Conservation (phyloP, 768 basidiomycete genomes). For the Stropharia rugosoannulata region DNA sequence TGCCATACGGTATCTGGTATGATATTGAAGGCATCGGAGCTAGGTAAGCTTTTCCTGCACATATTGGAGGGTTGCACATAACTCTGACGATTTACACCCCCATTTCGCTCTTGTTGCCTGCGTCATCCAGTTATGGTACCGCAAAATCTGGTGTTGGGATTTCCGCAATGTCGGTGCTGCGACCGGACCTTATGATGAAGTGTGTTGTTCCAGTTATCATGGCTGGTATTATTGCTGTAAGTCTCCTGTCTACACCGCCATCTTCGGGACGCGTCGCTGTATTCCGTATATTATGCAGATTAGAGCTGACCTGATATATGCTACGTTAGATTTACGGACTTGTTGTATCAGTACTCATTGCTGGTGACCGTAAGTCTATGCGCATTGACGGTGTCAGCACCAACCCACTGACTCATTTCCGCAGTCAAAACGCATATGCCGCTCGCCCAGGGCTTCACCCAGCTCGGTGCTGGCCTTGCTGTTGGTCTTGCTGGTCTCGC, state of each 20-base stretch:
- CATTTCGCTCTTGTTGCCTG: background rate
- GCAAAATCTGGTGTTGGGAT: slow-evolving; percentile 99
- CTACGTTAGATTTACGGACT: slow-evolving; percentile 85
- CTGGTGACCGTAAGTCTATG: slow-evolving; percentile 68
- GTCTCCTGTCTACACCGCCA: slow-evolving; percentile 30
- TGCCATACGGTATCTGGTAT: slow-evolving; percentile 1
- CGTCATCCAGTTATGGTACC: slow-evolving; percentile 81
- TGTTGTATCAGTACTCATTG: slow-evolving; percentile 98
- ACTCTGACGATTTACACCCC: slow-evolving; percentile 12
- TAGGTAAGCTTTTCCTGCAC: slow-evolving; percentile 50
- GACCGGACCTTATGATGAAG: slow-evolving; percentile 98
- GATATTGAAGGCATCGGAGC: slow-evolving; percentile 70
- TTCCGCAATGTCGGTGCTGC: slow-evolving; percentile 95
- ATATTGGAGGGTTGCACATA: slow-evolving; percentile 5
- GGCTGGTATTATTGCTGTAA: slow-evolving; percentile 99
- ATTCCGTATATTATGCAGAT: background rate
- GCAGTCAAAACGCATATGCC: slow-evolving; percentile 80
- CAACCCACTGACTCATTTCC: background rate
- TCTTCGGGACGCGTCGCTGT: background rate
- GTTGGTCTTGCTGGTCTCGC: slow-evolving; percentile 95
- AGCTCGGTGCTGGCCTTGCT: slow-evolving; percentile 86
- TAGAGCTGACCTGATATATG: slow-evolving; percentile 1
- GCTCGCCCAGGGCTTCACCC: slow-evolving; percentile 90
- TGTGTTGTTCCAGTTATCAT: slow-evolving; percentile 97
- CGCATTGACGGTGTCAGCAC: background rate